These are phyloP conservation scores for Andrographis paniculata DNA, from an alignment of 305 asterid species.

Conservation along the genomic window DNA sequence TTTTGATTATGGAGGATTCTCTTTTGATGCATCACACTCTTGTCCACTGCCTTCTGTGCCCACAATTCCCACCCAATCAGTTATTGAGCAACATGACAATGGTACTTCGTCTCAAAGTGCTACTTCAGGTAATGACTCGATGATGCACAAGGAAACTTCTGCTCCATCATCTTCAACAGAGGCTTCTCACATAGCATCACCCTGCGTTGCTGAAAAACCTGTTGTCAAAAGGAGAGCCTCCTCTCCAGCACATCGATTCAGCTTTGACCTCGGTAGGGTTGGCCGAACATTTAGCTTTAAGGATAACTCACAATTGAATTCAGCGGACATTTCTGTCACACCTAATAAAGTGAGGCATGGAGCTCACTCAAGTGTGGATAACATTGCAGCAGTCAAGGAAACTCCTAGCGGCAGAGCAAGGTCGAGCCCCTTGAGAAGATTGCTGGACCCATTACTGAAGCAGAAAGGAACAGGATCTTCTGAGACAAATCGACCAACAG, in stretches of 20 bases:
- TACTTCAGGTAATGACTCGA: conserved; percentile 25
- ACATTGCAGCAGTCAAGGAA: too few relatives aligned
- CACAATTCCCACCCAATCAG: conserved; percentile 15
- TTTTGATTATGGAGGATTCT: conserved; percentile 24
- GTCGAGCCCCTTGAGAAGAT: conserved; percentile 88
- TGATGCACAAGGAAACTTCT: conserved; percentile 12
- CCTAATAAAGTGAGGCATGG: conserved; percentile 45
- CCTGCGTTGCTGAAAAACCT: conserved; percentile 34
- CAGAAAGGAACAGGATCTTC: conserved; percentile 37
- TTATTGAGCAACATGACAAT: conserved; percentile 4
- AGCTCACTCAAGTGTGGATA: conserved; percentile 24
- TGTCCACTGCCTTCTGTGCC: conserved; percentile 43
- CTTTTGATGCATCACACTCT: conserved; percentile 40
- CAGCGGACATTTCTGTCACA: conserved; percentile 35
- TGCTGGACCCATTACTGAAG: conserved; percentile 71
- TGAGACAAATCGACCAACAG: conserved; percentile 27
- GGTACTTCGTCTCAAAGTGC: conserved; percentile 16
- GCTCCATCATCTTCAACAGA: conserved; percentile 20
- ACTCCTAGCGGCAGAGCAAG: conserved; percentile 34
- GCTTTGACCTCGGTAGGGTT: conserved; percentile 57
- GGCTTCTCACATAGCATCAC: too few relatives aligned
- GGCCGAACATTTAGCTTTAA: conserved; percentile 76
- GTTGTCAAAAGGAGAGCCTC: conserved; percentile 46
- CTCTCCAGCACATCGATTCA: conserved; percentile 64
- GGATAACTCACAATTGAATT: conserved; percentile 49